Base-by-base conservation (phyloP, 2,329 filamentous ascomycete species). In the Colletotrichum cereale region DNA sequence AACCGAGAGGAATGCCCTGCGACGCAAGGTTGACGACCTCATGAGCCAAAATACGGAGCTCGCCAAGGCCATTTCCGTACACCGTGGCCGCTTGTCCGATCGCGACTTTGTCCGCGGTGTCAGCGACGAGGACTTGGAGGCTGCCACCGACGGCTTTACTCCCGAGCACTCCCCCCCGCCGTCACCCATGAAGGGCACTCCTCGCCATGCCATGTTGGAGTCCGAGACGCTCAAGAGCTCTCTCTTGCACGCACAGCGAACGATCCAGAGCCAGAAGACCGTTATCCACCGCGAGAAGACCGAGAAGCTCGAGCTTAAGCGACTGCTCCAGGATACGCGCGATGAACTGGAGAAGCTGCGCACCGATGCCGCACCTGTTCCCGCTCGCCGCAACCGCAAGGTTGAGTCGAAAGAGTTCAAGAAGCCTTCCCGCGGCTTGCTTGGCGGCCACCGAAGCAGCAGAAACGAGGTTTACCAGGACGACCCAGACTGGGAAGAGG, bases 211-310 rank as follows among this genome's bases (percentile, higher is more conserved):
- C 47, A 91, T 94, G 82, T 88, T 99, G n/a, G 96, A 99, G 82
- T 92, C 94, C 0, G 96, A 99, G 83, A 99, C 96, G 0, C 85
- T 99, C 75, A 97, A 96, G 84, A 97, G 95, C 65, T 98, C 96
- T 34, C 87, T 98, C 36, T 92, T 95, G 75, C 96, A 99, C 80
- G 96, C 96, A 48, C 96, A 98, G 80, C 91, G 96, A 69, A 98
- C 97, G 83, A 98, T 99, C 71, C 96, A 98, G 80, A 97, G 94
- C 77, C 89, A 98, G 76, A 95, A 97, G 82, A 95, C 93, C 80
- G 97, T 95, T 77, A 93, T 98, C 57, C 96, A 99, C 81, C 93
- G 96, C 42, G 96, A 99, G 82, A 99, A 98, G 90, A 98, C 96
- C 0, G 96, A 99, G 82, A 99, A 98, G 86, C 89, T 98, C 36